A percentile compares a stretch with the other conserved stretches of the same genome.
phyloP scores from a whole-genome alignment of 768 basidiomycete genomes.

The Kwoniella dendrophila region DNA sequence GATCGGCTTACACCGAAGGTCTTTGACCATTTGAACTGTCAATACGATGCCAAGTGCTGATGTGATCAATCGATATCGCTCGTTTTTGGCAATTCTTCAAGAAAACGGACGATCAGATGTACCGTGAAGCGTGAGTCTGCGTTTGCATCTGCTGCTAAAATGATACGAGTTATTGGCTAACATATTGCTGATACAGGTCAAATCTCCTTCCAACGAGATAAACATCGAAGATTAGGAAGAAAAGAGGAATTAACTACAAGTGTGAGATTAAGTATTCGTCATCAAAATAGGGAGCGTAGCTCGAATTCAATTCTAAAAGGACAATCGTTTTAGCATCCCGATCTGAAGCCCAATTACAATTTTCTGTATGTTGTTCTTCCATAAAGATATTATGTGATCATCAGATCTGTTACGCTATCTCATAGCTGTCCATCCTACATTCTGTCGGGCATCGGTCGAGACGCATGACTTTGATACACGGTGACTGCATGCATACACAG shows the following conservation, averaged over 20 bases:
- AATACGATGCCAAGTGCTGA: conserved; percentile 11
- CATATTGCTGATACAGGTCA: conserved; percentile 1
- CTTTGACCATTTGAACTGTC: neutral
- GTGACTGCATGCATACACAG: neutral
- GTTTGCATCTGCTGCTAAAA: neutral
- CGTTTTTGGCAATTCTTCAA: conserved; percentile 5
- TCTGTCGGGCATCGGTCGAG: conserved; percentile 4
- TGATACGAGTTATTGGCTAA: neutral
- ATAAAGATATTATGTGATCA: conserved; percentile 3
- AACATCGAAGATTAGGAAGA: too few relatives aligned
- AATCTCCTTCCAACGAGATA: conserved; percentile 21
- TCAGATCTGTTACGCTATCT: neutral
- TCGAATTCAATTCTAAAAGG: too few relatives aligned
- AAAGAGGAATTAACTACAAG: too few relatives aligned
- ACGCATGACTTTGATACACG: neutral
- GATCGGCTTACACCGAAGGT: conserved; percentile 12
- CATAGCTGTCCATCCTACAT: too few relatives aligned
- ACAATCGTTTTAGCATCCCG: too few relatives aligned
- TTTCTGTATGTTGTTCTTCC: too few relatives aligned
- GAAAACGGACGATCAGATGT: conserved; percentile 52
- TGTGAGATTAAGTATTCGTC: too few relatives aligned
- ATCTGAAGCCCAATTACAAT: too few relatives aligned
- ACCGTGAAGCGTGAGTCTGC: conserved; percentile 45
- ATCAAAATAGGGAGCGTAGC: too few relatives aligned
- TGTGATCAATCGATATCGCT: neutral